Percentiles rank a stretch among this genome's conserved stretches.
Conservation (phyloP, 225 moss, liverwort and hornwort genomes). For the Sphagnum contortum region DNA sequence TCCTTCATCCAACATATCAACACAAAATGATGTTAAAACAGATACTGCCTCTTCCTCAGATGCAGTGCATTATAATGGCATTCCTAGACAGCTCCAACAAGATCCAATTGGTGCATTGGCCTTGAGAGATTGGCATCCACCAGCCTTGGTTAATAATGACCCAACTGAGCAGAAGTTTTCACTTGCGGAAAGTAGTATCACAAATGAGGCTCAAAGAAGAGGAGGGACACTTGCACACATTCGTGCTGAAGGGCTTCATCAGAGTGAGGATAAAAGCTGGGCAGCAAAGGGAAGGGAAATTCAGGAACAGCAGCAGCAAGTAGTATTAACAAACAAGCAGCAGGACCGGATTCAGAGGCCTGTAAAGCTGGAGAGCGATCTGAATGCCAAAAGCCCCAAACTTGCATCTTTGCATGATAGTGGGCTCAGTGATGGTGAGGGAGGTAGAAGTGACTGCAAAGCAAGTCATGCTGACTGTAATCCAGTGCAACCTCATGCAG, state of each 20-base stretch:
- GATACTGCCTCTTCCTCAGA: slow-evolving; percentile 8
- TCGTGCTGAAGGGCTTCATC: too few relatives aligned
- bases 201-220: too few relatives aligned
- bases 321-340: slow-evolving; percentile 5
- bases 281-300: slow-evolving; percentile 4
- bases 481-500: too few relatives aligned
- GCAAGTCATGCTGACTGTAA: too few relatives aligned
- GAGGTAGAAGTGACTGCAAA: slow-evolving; percentile 14
- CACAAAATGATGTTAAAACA: slow-evolving; percentile 14
- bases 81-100: too few relatives aligned
- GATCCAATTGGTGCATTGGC: slow-evolving; percentile 6
- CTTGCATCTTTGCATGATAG: slow-evolving; percentile 9
- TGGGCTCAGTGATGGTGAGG: slow-evolving; percentile 17
- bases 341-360: slow-evolving; percentile 9
- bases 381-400: slow-evolving; percentile 5
- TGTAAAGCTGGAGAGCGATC: slow-evolving; percentile 6
- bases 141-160: background rate
- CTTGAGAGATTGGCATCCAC: slow-evolving; percentile 13
- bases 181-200: too few relatives aligned
- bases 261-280: too few relatives aligned
- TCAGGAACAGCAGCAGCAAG: slow-evolving; percentile 15
- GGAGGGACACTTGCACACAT: too few relatives aligned
- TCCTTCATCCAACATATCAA: slow-evolving; percentile 10
- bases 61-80: background rate
- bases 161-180: too few relatives aligned